Evolutionary conservation across 2,329 filamentous ascomycete genomes (phyloP), one percentile per base, ranked within the genome.

Genomic region (Penicillium sp.): DNA sequence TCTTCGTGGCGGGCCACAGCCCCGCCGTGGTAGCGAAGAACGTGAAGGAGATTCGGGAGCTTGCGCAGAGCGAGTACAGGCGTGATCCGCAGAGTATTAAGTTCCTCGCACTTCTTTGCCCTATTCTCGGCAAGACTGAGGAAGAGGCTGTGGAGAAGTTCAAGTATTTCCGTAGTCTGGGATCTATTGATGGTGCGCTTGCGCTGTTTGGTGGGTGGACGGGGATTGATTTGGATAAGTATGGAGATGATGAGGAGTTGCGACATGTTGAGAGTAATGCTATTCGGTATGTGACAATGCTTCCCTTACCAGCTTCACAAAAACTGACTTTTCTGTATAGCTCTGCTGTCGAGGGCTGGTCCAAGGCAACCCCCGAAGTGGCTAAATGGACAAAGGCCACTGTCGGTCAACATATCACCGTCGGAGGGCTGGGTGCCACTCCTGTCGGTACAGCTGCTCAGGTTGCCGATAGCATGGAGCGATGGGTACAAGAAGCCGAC

Each of bases 191-290:
- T 61, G 88, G 88, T 2, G 88, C 87, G 0, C 68, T 90, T 55
- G 85, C 87, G 1, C 71, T 90, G 18, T 91, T 90, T 63, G 86
- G 87, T 20, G 88, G 88, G 1, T 91, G 88, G 87, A 90, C 88
- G 0, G 88, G 85, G 0, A 85, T 87, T 45, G 83, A 89, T 66
- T 72, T 88, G 24, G 76, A 79, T 7, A 74, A 79, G 42, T 88
- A 87, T 61, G 80, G 74, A 0, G 85, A 88, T 26, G 85, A 88
- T 40, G 80, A 88, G 65, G 85, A 88, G 67, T 72, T 88, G 49
- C 73, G 84, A 13, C 75, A 82, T 53, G 82, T 86, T n/a, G 79
- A 85, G 68, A 81, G 80, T 57, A 84, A 86, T 67, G 84, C 83
- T 0, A 84, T 86, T 49, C 74, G 76, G 79, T 76, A 69, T 60